Evolutionary conservation across 148 eudicot genomes (phyloP).

Genomic region (Pouteria glomerata): DNA sequence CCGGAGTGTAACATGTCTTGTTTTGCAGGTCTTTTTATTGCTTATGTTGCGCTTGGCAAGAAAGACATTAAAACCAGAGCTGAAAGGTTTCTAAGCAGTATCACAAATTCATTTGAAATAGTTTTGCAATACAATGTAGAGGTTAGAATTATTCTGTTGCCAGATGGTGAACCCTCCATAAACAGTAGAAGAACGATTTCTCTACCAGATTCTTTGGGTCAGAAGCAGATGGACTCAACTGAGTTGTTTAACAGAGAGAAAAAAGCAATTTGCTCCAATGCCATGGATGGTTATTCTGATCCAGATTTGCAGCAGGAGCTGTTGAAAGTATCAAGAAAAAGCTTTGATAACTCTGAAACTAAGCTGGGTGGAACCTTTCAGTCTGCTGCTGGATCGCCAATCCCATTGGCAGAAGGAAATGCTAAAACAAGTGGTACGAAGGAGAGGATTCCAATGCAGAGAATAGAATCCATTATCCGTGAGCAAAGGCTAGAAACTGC

Average conservation of each 20-base stretch:
- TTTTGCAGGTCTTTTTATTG: constrained; percentile 71
- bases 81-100: constrained; percentile 84
- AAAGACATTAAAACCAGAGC: constrained; percentile 68
- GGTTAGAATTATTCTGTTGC: constrained; percentile 62
- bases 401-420: constrained; percentile 24
- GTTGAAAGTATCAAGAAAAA: constrained; percentile 21
- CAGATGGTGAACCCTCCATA: constrained; percentile 30
- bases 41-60: constrained; percentile 71
- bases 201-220: constrained; percentile 20
- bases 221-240: constrained; percentile 22
- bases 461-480: constrained; percentile 84
- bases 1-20: constrained; percentile 3
- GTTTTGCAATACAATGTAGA: constrained; percentile 67
- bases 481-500: constrained; percentile 96
- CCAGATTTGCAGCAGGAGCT: constrained; percentile 23
- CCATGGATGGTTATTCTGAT: constrained; percentile 16
- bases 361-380: constrained; percentile 31
- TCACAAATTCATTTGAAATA: constrained; percentile 79
- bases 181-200: constrained; percentile 16
- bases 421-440: constrained; percentile 12
- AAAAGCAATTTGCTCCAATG: constrained; percentile 16
- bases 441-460: constrained; percentile 58
- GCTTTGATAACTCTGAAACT: constrained; percentile 24
- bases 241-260: constrained; percentile 18
- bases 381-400: constrained; percentile 29